Conservation (phyloP, 345 rosid species). For the Erodium maritimum region DNA sequence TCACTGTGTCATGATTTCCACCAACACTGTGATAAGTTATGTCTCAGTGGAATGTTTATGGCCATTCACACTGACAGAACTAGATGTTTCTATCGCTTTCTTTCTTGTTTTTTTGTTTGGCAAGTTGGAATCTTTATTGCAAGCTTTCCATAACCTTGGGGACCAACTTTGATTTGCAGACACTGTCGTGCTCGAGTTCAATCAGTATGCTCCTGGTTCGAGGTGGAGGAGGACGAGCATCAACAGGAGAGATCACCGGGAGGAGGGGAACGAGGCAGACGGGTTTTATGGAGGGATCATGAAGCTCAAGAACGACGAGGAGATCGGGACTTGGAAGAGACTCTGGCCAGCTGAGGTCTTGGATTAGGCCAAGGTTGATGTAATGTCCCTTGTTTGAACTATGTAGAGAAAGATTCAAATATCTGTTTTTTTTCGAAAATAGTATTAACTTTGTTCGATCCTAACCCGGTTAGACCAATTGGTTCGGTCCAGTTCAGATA, state of each 20-base stretch:
- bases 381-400: too few relatives aligned
- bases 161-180: slow-evolving; percentile 25
- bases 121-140: slow-evolving; percentile 15
- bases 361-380: too few relatives aligned
- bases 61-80: slow-evolving; percentile 35
- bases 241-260: slow-evolving; percentile 52
- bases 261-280: slow-evolving; percentile 72
- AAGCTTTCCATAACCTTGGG: not conserved
- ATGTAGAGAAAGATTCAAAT: too few relatives aligned
- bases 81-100: slow-evolving; percentile 14
- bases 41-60: slow-evolving; percentile 47
- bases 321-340: slow-evolving; percentile 54
- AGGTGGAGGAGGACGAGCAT: slow-evolving; percentile 60
- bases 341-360: slow-evolving; percentile 58
- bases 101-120: slow-evolving; percentile 18
- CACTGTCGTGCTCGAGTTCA: slow-evolving; percentile 45
- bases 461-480: too few relatives aligned
- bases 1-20: slow-evolving; percentile 44
- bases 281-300: slow-evolving; percentile 90
- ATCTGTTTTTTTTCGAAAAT: too few relatives aligned
- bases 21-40: slow-evolving; percentile 46
- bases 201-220: slow-evolving; percentile 57
- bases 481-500: too few relatives aligned
- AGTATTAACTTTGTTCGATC: too few relatives aligned
- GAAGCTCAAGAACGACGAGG: slow-evolving; percentile 41